Conservation (phyloP, 2,329 filamentous ascomycete genomes). For the Colletotrichum sp. region DNA sequence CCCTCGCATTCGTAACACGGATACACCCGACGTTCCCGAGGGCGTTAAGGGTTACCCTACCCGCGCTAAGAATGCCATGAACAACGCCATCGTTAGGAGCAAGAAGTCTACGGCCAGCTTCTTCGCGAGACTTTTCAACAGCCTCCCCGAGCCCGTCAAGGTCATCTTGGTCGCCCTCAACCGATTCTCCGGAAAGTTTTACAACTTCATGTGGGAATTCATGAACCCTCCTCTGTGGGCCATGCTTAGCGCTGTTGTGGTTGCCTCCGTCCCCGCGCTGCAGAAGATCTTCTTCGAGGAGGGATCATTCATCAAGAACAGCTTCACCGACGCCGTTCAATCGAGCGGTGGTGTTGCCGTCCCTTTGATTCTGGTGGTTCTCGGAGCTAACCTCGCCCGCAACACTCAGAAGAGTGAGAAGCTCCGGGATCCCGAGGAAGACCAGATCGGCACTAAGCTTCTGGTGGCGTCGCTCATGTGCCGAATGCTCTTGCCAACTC, state of each 20-base stretch:
- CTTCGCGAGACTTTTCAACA: conserved; percentile 32
- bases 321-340: conserved; percentile 83
- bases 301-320: conserved; percentile 90
- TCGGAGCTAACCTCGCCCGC: conserved; percentile 91
- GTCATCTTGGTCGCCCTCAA: conserved; percentile 32
- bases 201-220: conserved; percentile 81
- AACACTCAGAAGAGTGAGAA: conserved; percentile 80
- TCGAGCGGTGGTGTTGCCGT: conserved; percentile 92
- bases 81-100: conserved; percentile 28
- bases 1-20: conserved; percentile 54
- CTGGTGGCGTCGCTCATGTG: conserved; percentile 85
- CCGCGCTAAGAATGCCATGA: conserved; percentile 38
- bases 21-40: conserved; percentile 44
- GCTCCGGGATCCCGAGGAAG: conserved; percentile 72
- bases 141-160: conserved; percentile 50
- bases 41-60: conserved; percentile 47
- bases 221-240: conserved; percentile 99
- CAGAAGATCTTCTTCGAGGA: conserved; percentile 88
- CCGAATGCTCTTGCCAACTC: conserved; percentile 89
- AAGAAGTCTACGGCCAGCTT: conserved; percentile 27
- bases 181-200: conserved; percentile 48
- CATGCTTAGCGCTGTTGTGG: conserved; percentile 89
- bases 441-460: conserved; percentile 72
- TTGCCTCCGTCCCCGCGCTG: conserved; percentile 84
- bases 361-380: conserved; percentile 90